phyloP scores from a whole-genome alignment of 202 grass and related monocot genomes.

The Digitaria exilis region DNA sequence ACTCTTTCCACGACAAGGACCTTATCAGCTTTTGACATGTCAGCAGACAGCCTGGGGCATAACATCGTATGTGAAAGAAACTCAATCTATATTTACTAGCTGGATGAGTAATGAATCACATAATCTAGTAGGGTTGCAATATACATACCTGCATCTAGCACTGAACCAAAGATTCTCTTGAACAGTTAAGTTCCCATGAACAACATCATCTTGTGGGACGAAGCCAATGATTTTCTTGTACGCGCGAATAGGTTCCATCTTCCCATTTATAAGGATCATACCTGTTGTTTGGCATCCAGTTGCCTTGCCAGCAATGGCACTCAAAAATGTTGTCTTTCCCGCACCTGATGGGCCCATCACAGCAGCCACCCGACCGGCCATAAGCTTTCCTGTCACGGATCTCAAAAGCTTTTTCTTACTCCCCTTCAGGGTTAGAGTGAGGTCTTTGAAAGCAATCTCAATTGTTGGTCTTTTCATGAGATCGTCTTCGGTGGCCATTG shows the following conservation, averaged over 20 bases:
- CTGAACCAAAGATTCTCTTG: conserved; percentile 95
- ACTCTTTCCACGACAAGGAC: conserved; percentile 95
- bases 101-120: not conserved
- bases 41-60: conserved; percentile 63
- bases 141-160: conserved; percentile 74
- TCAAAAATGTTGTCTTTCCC: conserved; percentile 90
- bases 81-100: conserved; percentile 28
- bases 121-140: not conserved
- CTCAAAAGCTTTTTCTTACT: conserved; percentile 82
- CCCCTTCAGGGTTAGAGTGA: conserved; percentile 83
- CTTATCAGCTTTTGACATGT: conserved; percentile 90
- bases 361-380: conserved; percentile 77
- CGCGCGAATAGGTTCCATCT: conserved; percentile 71
- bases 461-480: conserved; percentile 63
- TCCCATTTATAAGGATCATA: conserved; percentile 79
- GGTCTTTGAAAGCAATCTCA: conserved; percentile 85
- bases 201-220: conserved; percentile 93
- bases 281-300: conserved; percentile 71
- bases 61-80: conserved; percentile 8
- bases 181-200: conserved; percentile 94
- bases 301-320: conserved; percentile 82
- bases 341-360: conserved; percentile 95
- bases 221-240: conserved; percentile 98
- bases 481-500: conserved; percentile 77
- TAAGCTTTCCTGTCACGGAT: conserved; percentile 84